Conservation (phyloP, 2,329 filamentous ascomycete genomes). For the Talaromyces piceae region DNA sequence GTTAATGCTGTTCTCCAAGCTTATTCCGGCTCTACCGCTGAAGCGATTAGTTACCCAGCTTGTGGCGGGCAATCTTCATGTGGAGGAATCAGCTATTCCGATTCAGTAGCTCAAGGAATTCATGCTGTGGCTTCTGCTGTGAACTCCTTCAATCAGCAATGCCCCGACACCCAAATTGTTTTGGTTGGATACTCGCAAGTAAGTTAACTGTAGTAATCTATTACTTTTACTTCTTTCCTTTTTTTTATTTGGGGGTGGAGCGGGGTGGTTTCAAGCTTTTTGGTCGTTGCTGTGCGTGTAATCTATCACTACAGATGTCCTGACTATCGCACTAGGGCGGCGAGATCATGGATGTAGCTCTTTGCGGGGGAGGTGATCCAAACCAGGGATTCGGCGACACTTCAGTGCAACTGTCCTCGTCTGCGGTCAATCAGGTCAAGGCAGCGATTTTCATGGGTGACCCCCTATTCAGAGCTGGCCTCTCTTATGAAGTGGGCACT, state of each 20-base stretch:
- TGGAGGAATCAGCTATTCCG: conserved; percentile 53
- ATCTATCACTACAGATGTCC: conserved; percentile 18
- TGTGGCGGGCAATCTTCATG: conserved; percentile 55
- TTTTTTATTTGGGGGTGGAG: too few relatives aligned
- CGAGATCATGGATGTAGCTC: conserved; percentile 56
- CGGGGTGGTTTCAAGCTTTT: too few relatives aligned
- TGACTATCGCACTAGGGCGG: conserved; percentile 36
- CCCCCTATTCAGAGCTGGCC: conserved; percentile 49
- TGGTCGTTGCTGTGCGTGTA: background rate
- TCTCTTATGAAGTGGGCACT: conserved; percentile 55
- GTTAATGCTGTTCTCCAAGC: conserved; percentile 44
- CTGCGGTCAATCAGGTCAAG: conserved; percentile 50
- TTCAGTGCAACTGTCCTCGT: conserved; percentile 36
- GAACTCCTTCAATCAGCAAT: conserved; percentile 50
- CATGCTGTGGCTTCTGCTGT: conserved; percentile 53
- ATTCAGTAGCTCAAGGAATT: conserved; percentile 52
- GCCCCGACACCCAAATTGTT: conserved; percentile 52
- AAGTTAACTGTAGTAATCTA: conserved; percentile 8
- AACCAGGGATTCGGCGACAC: conserved; percentile 42
- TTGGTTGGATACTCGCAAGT: conserved; percentile 58
- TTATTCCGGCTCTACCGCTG: conserved; percentile 46
- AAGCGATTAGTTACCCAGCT: conserved; percentile 54
- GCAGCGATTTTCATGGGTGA: conserved; percentile 60
- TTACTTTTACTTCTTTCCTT: too few relatives aligned
- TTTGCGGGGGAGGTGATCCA: conserved; percentile 51